phyloP scores from a whole-genome alignment of 2,329 filamentous ascomycete species.

The Fusarium dlaminii region DNA sequence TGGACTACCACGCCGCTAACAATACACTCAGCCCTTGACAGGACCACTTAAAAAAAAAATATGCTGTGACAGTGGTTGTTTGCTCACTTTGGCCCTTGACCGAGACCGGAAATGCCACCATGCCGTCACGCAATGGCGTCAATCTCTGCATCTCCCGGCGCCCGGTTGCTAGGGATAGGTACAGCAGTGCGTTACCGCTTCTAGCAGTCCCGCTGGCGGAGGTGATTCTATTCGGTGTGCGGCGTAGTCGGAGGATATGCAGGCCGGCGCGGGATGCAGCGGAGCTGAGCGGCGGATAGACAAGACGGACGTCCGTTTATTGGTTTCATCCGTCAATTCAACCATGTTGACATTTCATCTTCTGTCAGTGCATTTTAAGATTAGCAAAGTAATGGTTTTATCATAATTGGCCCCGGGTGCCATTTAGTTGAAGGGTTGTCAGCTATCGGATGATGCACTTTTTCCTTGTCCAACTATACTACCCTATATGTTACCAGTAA shows the following conservation, averaged over 20 bases:
- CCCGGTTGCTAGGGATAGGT: neutral
- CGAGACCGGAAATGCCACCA: constrained; percentile 41
- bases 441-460: neutral
- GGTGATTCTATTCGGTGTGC: constrained; percentile 6
- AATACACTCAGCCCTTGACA: constrained; percentile 24
- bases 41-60: constrained; percentile 20
- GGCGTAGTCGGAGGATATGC: constrained; percentile 24
- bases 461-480: neutral
- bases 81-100: constrained; percentile 25
- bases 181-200: constrained; percentile 32
- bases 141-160: constrained; percentile 32
- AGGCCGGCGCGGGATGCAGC: constrained; percentile 28
- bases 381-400: neutral
- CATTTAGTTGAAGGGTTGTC: neutral
- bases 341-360: neutral
- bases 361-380: neutral
- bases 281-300: constrained; percentile 15
- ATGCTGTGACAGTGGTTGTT: constrained; percentile 1
- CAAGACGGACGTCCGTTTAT: constrained; percentile 5
- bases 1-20: constrained; percentile 22
- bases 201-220: constrained; percentile 41
- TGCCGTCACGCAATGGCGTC: constrained; percentile 44
- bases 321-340: neutral
- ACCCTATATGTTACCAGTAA: neutral
- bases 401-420: neutral